Evolutionary conservation across 805 yeast genomes (phyloP), one percentile per base, ranked within the genome.

Genomic region (Saturnispora ahearnii): DNA sequence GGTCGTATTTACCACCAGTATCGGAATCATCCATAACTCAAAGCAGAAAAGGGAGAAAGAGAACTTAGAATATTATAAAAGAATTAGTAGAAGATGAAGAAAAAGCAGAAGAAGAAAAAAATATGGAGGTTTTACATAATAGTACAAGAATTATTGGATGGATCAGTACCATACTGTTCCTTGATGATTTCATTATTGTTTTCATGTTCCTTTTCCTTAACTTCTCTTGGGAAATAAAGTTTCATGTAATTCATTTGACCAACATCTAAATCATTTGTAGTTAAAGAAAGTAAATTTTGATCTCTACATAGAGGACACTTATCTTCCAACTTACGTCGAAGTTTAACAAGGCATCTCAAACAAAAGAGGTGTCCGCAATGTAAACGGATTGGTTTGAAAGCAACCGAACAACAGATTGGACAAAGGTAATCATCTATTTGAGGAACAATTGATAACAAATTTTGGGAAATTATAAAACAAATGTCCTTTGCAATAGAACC

Each of bases 381-480:
- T 13, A 84, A 66, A 44, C 80, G 66, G 44, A 84, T 80, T 2
- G 93, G 93, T 57, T 83, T 82, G 65, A 74, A 84, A 0, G 89
- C 88, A 43, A 84, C 73, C 2, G 77, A 72, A 62, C 77, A 74
- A 60, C 93, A 84, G 9, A 84, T 78, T 1, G 90, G 87, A 60
- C 93, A 84, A 1, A 78, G 68, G 58, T 83, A 84, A 61, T 85
- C 91, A 45, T 84, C 90, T 4, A 85, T 65, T 61, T 83, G 90
- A 1, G 93, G 93, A 1, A 83, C 67, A 1, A 84, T 63, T 29
- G 74, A 71, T 34, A 84, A 62, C 15, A 84, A 63, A 26, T 78
- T 70, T 24, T 69, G 69, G 30, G 82, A 74, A 32, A 84, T 78
- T 29, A 81, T 71, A 34, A 65, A 71, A 58, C 84, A 80, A 24